Evolutionary conservation across 2,329 filamentous ascomycete genomes (phyloP).

Genomic region (Phialophora verrucosa): DNA sequence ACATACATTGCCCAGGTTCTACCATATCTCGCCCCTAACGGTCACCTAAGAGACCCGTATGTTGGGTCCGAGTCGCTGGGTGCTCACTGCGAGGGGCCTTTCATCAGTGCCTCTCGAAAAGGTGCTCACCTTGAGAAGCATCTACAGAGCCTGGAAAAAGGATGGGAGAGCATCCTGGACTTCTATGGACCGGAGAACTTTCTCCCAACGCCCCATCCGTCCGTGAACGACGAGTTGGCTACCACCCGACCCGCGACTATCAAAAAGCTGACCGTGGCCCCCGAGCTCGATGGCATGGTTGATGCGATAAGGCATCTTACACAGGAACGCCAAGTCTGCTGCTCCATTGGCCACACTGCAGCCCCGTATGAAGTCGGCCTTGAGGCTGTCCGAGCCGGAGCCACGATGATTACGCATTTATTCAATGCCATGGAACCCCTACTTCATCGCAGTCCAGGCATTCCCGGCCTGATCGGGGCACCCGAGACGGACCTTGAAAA

Average conservation of each 20-base stretch:
- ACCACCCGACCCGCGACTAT: slow-evolving; percentile 35
- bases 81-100: slow-evolving; percentile 63
- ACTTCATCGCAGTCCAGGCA: slow-evolving; percentile 86
- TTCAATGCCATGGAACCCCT: slow-evolving; percentile 93
- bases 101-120: slow-evolving; percentile 58
- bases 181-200: too few species aligned
- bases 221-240: too few species aligned
- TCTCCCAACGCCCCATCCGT: too few species aligned
- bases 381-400: slow-evolving; percentile 71
- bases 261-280: slow-evolving; percentile 57
- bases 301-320: slow-evolving; percentile 57
- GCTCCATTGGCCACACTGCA: slow-evolving; percentile 58
- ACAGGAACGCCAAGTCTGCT: slow-evolving; percentile 60
- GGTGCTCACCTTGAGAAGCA: slow-evolving; percentile 69
- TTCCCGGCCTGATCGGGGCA: slow-evolving; percentile 79
- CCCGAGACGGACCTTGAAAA: slow-evolving; percentile 41
- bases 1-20: too few species aligned
- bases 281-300: slow-evolving; percentile 53
- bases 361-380: slow-evolving; percentile 66
- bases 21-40: slow-evolving; percentile 30
- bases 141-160: slow-evolving; percentile 55
- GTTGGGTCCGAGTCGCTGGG: slow-evolving; percentile 67
- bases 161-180: too few species aligned
- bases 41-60: slow-evolving; percentile 52
- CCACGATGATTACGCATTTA: slow-evolving; percentile 86